Base-by-base conservation (phyloP, 2,329 filamentous ascomycete genomes). In the Zalaria obscura region DNA sequence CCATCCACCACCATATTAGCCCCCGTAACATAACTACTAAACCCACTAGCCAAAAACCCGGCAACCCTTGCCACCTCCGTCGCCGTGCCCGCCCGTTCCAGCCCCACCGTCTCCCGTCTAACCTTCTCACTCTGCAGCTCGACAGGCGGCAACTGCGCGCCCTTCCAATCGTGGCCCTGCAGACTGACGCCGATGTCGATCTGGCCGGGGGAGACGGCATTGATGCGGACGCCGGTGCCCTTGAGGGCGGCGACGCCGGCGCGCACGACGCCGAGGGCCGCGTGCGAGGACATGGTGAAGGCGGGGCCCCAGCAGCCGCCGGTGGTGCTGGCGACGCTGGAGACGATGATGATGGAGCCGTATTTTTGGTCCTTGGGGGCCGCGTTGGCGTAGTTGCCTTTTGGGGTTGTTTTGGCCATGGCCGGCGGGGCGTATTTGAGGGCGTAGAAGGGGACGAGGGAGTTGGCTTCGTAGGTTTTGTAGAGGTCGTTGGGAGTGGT, bases 351-450 rank as follows among this genome's bases (percentile, higher is more conserved):
- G 44, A 79, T 77, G 47, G 67, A 72, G 3, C 75, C 75, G 50
- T 79, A 79, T n/a, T 65, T 62, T 38, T 68, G 64, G 48, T 70
- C 68, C 50, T 79, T 79, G 0, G 72, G 72, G 8, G 73, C 70
- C 1, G 76, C 75, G 49, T 79, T 79, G 0, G 72, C 64, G 50
- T 80, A 79, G 35, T 54, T 65, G 5, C 69, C 66, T 46, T 71
- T 70, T 0, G 67, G 63, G 0, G 70, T 70, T 5, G 69, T 67
- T 53, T 79, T 79, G 11, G 61, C 66, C 76, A 80, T 79, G 2
- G 76, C 76, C 2, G 73, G 69, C 0, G 75, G 74, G 0, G 73
- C 74, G 50, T 78, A 78, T 54, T 79, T 79, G 46, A 79, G 63
- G 1, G 75, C 75, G 49, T 76, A 78, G 62, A 80, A 79, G 2